These are phyloP conservation scores for Rusavskia elegans DNA, from an alignment of 495 filamentous ascomycete genomes.

Conservation along the genomic window DNA sequence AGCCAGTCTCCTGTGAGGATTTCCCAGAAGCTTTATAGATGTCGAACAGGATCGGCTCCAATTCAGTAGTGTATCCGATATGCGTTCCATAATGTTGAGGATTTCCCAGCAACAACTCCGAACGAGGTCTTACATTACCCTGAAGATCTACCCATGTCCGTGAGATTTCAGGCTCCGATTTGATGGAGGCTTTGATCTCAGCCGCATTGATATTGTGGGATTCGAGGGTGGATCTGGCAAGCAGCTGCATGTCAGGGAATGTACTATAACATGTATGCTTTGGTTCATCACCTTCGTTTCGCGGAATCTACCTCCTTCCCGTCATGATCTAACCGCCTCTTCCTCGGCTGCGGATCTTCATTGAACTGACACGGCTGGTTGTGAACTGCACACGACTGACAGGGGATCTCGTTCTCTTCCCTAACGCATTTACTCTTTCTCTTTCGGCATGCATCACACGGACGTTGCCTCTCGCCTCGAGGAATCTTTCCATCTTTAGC, in stretches of 20 bases:
- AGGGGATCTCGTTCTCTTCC: constrained; percentile 38
- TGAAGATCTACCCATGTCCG: constrained; percentile 14
- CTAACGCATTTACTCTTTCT: constrained; percentile 84
- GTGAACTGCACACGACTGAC: constrained; percentile 38
- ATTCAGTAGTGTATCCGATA: constrained; percentile 36
- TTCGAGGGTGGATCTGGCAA: not conserved
- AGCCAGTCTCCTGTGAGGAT: constrained; percentile 21
- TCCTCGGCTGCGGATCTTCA: constrained; percentile 50
- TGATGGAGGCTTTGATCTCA: constrained; percentile 1
- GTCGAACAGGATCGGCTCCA: constrained; percentile 36
- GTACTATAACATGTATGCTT: no score
- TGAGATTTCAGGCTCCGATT: constrained; percentile 10
- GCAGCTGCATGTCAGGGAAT: no score
- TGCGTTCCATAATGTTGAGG: constrained; percentile 33
- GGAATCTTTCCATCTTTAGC: constrained; percentile 4
- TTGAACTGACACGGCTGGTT: constrained; percentile 37
- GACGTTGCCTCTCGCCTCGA: constrained; percentile 30
- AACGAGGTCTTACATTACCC: constrained; percentile 14
- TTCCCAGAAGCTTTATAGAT: constrained; percentile 27
- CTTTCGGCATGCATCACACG: constrained; percentile 66
- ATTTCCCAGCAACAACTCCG: constrained; percentile 22
- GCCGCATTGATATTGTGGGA: constrained; percentile 2
- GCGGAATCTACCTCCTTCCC: constrained; percentile 20
- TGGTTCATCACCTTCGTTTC: constrained; percentile 20
- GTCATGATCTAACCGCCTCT: constrained; percentile 43